These are phyloP conservation scores for Chaetothyriales sp. DNA, from an alignment of 2,329 filamentous ascomycete genomes.

Conservation along the genomic window DNA sequence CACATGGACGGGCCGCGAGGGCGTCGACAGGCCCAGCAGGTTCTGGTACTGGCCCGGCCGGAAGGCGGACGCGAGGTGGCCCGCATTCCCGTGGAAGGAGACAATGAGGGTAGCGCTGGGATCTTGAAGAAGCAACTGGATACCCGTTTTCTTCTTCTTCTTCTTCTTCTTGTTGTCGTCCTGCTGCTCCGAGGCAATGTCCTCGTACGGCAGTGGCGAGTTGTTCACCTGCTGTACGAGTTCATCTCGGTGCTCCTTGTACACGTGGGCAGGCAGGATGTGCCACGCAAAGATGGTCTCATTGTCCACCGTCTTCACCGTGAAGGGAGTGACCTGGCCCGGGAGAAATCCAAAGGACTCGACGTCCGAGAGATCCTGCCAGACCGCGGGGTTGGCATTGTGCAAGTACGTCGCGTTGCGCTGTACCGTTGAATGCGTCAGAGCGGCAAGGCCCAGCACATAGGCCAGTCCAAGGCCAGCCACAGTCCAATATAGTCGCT, in stretches of 20 bases:
- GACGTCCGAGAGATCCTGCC: slow-evolving; percentile 39
- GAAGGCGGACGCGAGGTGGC: slow-evolving; percentile 64
- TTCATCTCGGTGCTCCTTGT: slow-evolving; percentile 49
- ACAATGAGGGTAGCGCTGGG: slow-evolving; percentile 39
- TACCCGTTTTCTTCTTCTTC: slow-evolving; percentile 35
- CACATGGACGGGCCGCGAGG: slow-evolving; percentile 51
- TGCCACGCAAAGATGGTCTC: slow-evolving; percentile 82
- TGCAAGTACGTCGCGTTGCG: slow-evolving; percentile 75
- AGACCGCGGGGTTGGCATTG: slow-evolving; percentile 56
- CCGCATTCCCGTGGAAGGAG: slow-evolving; percentile 55
- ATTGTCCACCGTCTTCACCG: slow-evolving; percentile 56
- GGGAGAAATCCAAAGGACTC: slow-evolving; percentile 18
- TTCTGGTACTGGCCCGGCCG: slow-evolving; percentile 65
- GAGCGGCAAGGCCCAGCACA: slow-evolving; percentile 46
- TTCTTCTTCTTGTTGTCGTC: no score
- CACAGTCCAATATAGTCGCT: slow-evolving; percentile 41
- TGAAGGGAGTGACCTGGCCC: slow-evolving; percentile 70
- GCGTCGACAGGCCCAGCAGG: slow-evolving; percentile 54
- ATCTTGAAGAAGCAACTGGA: slow-evolving; percentile 36
- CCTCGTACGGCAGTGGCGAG: slow-evolving; percentile 18
- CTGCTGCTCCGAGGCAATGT: slow-evolving; percentile 30
- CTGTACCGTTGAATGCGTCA: slow-evolving; percentile 58
- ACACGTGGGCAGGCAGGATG: slow-evolving; percentile 63
- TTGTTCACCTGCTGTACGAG: slow-evolving; percentile 14
- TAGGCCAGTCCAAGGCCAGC: slow-evolving; percentile 50